Evolutionary conservation across 1,284 basidiomycete genomes (phyloP), one percentile per base, ranked within the genome.

Genomic region (Tremellales sp.): DNA sequence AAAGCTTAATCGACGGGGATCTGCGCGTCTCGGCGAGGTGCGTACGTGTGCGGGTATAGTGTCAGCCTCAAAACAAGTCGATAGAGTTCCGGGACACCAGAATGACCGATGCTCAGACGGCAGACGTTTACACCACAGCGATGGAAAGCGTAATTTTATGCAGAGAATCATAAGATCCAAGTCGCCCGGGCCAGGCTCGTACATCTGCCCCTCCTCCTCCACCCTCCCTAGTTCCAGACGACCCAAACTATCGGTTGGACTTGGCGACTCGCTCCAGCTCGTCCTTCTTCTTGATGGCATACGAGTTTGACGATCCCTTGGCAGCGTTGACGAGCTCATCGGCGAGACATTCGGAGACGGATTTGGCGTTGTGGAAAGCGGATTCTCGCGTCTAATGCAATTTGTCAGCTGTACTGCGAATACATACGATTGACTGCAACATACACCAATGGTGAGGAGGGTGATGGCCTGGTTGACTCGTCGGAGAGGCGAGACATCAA

Each of bases 311-410:
- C 52, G 95, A 98, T 60, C 95, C 95, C 82, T 99, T 98, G 67
- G 95, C 95, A 53, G 95, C 95, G 78, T 99, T 98, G 83, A 98
- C 97, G 67, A 99, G 86, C 77, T 99, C 95, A 74, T 99, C 95
- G 59, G 95, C 95, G 54, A 98, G 83, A 78, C 94, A 97, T 79
- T 97, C 92, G 53, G 92, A 90, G 65, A 99, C 87, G 57, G 91
- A 95, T 79, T 98, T 99, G 73, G 97, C 89, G 79, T 98, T 98
- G 77, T 95, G 90, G 92, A 98, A 98, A 47, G 95, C 92, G 48
- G 93, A 97, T 79, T 99, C 95, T 73, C 95, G 94, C 61, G 92
- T 94, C 88, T 91, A 62, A 32, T 48, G 22, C 19, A 22, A 34
- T n/a, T 18, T 26, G 35, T 31, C n/a, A 25, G 19, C n/a, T 26